Conservation (phyloP, 352 stramenopile species). For the Aphanomyces cochlioides region DNA sequence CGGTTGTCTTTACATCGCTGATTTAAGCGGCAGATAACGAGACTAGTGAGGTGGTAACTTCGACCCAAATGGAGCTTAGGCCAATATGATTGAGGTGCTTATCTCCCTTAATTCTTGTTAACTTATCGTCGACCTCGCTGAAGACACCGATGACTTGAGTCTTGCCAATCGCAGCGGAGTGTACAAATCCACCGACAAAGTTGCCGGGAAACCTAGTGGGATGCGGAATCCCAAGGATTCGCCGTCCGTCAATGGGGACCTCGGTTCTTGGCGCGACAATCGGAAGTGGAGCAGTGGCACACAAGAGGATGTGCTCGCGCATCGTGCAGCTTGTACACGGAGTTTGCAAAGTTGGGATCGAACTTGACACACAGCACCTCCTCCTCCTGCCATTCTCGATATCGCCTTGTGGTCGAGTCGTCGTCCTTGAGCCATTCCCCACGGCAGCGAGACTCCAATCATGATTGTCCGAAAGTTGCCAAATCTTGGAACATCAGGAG, state of each 20-base stretch:
- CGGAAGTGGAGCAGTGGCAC: no score
- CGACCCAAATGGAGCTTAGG: slow-evolving; percentile 49
- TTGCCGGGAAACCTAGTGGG: slow-evolving; percentile 35
- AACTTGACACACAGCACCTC: slow-evolving; percentile 40
- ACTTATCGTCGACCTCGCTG: slow-evolving; percentile 38
- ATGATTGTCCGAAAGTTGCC: no score
- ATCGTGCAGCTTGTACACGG: no score
- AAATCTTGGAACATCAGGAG: no score
- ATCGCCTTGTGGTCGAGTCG: no score
- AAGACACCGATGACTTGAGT: slow-evolving; percentile 30
- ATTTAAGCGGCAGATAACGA: no score
- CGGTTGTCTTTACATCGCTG: no score
- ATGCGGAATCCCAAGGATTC: slow-evolving; percentile 42
- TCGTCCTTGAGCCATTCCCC: no score
- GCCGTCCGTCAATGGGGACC: slow-evolving; percentile 40
- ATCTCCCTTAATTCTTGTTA: slow-evolving; percentile 48
- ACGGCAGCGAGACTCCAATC: slow-evolving; percentile 30
- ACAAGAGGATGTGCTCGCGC: no score
- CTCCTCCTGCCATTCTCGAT: slow-evolving; percentile 41
- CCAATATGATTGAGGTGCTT: slow-evolving; percentile 8
- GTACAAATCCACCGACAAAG: slow-evolving; percentile 44
- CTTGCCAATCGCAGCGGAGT: no score
- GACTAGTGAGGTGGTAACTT: slow-evolving; percentile 42
- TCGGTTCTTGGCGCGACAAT: slow-evolving; percentile 40
- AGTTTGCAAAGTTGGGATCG: no score